A percentile compares a stretch with the other conserved stretches of the same genome.
These are phyloP conservation scores for Actinomortierella ambigua DNA, from an alignment of 371 early-diverging fungal genomes.

Conservation along the genomic window DNA sequence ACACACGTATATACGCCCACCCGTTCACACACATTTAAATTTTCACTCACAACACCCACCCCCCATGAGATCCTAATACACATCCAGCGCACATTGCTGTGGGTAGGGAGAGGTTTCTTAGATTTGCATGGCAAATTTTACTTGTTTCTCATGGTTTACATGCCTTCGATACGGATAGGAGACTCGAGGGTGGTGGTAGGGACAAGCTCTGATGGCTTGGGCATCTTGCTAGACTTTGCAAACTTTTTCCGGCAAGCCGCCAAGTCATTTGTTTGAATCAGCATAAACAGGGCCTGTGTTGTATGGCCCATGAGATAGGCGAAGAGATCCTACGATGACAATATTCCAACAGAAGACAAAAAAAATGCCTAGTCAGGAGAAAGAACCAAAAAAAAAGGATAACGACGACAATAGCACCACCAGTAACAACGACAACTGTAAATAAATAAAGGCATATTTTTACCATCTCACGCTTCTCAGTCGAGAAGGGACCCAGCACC, in stretches of 20 bases:
- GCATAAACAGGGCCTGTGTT: slow-evolving; percentile 53
- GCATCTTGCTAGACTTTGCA: slow-evolving; percentile 50
- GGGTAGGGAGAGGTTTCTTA: too few relatives aligned
- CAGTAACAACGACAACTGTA: background rate
- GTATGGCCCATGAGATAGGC: slow-evolving; percentile 52
- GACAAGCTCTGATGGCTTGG: slow-evolving; percentile 22
- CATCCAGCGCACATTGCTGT: too few relatives aligned
- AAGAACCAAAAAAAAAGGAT: background rate
- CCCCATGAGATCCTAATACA: too few relatives aligned
- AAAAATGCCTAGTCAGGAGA: slow-evolving; percentile 3
- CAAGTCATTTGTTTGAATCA: slow-evolving; percentile 50
- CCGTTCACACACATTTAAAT: too few relatives aligned
- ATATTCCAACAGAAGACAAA: background rate
- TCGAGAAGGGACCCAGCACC: slow-evolving; percentile 48
- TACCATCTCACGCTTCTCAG: slow-evolving; percentile 58
- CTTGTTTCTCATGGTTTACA: too few relatives aligned
- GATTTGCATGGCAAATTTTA: too few relatives aligned
- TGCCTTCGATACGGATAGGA: too few relatives aligned
- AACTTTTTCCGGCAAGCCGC: slow-evolving; percentile 55
- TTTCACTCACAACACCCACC: too few relatives aligned
- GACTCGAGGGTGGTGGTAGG: too few relatives aligned
- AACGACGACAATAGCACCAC: background rate
- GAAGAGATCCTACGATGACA: slow-evolving; percentile 56
- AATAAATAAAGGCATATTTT: background rate
- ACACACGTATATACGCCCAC: too few relatives aligned